phyloP scores from a whole-genome alignment of 1,139 yeast species.

The Yamadazyma triangularis region DNA sequence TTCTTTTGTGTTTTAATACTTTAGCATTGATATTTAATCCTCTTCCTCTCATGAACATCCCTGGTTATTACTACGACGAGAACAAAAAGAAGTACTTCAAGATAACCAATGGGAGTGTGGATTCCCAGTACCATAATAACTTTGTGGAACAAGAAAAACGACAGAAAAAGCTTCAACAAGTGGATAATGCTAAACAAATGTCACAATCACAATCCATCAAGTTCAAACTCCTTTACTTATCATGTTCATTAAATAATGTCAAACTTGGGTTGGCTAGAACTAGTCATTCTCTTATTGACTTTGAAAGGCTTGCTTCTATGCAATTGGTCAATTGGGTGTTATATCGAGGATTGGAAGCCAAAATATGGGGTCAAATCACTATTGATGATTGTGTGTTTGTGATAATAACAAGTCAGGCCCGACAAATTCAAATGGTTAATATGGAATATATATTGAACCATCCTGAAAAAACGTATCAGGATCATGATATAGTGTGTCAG shows the following conservation, averaged over 20 bases:
- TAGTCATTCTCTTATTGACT: constrained; percentile 8
- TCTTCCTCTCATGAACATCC: constrained; percentile 23
- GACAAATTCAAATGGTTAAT: constrained; percentile 8
- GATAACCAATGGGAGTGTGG: constrained; percentile 33
- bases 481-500: neutral
- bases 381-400: constrained; percentile 6
- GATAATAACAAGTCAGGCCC: constrained; percentile 9
- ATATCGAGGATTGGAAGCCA: constrained; percentile 8
- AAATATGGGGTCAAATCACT: constrained; percentile 10
- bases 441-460: too few relatives aligned
- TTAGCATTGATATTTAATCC: too few relatives aligned
- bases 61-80: constrained; percentile 47
- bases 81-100: constrained; percentile 41
- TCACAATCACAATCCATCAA: constrained; percentile 6
- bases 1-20: too few relatives aligned
- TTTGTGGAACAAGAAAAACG: constrained; percentile 27
- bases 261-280: constrained; percentile 8
- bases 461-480: neutral
- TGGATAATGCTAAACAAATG: constrained; percentile 2
- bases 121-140: constrained; percentile 25
- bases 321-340: constrained; percentile 4
- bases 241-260: constrained; percentile 6
- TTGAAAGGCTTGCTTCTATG: constrained; percentile 7
- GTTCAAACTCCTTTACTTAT: constrained; percentile 8
- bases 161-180: constrained; percentile 8